Conservation (phyloP, 139 green algal genomes). For the Protoeuglena noctilucae region DNA sequence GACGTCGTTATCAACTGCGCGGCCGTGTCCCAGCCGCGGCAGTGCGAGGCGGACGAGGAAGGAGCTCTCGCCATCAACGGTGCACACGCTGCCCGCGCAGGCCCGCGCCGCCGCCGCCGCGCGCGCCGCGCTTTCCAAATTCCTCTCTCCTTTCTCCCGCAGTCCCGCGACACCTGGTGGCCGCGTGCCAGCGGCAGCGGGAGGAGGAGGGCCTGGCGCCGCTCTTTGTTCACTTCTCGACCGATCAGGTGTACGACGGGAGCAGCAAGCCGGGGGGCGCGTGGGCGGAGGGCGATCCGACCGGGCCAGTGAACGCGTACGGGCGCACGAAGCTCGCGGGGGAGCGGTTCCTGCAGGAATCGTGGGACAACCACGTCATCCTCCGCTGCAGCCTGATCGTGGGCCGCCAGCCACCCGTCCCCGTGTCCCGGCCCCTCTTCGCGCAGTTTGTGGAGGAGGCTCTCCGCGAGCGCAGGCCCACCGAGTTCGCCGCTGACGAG, state of each 20-base stretch:
- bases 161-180: conserved; percentile 28
- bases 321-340: conserved; percentile 49
- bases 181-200: conserved; percentile 9
- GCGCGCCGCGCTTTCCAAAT: background rate
- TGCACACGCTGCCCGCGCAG: background rate
- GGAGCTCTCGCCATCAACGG: conserved; percentile 8
- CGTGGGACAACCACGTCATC: conserved; percentile 35
- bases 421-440: conserved; percentile 34
- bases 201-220: conserved; percentile 11
- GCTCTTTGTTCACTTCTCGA: conserved; percentile 56
- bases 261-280: conserved; percentile 11
- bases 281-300: conserved; percentile 32
- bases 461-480: conserved; percentile 8
- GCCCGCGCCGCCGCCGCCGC: background rate
- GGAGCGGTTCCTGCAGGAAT: conserved; percentile 26
- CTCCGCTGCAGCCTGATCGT: conserved; percentile 58
- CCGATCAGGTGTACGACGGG: conserved; percentile 43
- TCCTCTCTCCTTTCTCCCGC: conserved; percentile 18
- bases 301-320: conserved; percentile 56
- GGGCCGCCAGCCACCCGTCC: conserved; percentile 34
- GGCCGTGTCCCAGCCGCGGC: conserved; percentile 30
- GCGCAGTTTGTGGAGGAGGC: conserved; percentile 44
- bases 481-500: conserved; percentile 39
- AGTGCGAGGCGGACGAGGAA: conserved; percentile 37
- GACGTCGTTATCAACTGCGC: conserved; percentile 47